Conservation (phyloP, 306 rosid species). For the Dicorynia guianensis region DNA sequence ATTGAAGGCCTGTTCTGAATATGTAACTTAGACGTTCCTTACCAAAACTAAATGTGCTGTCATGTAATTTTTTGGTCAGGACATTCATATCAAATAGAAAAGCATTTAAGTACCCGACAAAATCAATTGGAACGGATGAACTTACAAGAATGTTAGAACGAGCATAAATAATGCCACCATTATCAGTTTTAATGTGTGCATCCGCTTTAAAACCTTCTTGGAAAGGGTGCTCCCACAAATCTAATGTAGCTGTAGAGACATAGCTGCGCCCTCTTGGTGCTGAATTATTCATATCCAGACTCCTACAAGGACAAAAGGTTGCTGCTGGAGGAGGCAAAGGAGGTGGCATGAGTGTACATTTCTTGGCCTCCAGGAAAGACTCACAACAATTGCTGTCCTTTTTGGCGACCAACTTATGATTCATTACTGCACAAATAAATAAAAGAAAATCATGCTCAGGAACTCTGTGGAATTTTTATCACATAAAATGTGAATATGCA, state of each 20-base stretch:
- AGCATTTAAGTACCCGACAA: neutral
- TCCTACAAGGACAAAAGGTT: conserved; percentile 30
- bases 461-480: neutral
- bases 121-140: conserved; percentile 34
- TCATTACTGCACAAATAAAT: conserved; percentile 42
- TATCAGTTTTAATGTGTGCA: conserved; percentile 67
- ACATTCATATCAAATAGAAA: neutral
- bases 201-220: conserved; percentile 80
- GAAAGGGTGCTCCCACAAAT: conserved; percentile 77
- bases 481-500: neutral
- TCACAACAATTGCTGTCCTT: conserved; percentile 16
- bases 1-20: conserved; percentile 13
- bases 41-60: conserved; percentile 4
- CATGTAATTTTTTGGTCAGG: conserved; percentile 1
- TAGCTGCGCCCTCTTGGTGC: conserved; percentile 43
- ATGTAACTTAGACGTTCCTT: conserved; percentile 23
- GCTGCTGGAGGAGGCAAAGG: conserved; percentile 53
- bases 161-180: conserved; percentile 70
- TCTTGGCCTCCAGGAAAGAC: conserved; percentile 41
- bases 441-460: conserved; percentile 1
- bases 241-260: conserved; percentile 56
- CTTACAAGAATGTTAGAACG: conserved; percentile 88
- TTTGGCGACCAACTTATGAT: conserved; percentile 48
- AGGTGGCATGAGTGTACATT: conserved; percentile 56
- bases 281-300: conserved; percentile 34